Conservation (phyloP, 2,329 filamentous ascomycete species). For the Neonectria sp. region DNA sequence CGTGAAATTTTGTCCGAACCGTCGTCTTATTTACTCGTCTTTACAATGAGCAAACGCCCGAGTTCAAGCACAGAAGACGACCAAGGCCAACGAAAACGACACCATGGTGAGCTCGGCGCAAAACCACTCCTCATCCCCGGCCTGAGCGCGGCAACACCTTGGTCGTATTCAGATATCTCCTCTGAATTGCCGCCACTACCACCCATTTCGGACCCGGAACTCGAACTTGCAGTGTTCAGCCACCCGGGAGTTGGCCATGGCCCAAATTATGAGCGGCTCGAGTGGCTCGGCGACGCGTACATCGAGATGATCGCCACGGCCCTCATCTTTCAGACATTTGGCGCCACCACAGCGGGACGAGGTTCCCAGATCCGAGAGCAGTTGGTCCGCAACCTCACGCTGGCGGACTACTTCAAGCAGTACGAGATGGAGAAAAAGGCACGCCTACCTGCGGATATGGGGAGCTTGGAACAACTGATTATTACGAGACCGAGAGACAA, state of each 20-base stretch:
- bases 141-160: slow-evolving; percentile 54
- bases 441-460: slow-evolving; percentile 65
- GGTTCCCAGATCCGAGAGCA: slow-evolving; percentile 83
- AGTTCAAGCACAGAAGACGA: slow-evolving; percentile 21
- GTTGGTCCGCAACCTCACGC: slow-evolving; percentile 84
- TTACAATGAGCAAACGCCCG: slow-evolving; percentile 35
- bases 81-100: slow-evolving; percentile 37
- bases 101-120: slow-evolving; percentile 27
- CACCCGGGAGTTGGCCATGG: slow-evolving; percentile 67
- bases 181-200: slow-evolving; percentile 71
- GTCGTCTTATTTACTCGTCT: background rate
- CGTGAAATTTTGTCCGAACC: background rate
- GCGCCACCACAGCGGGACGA: slow-evolving; percentile 74
- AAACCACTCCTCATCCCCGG: slow-evolving; percentile 29
- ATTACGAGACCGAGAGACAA: slow-evolving; percentile 58
- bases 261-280: slow-evolving; percentile 81
- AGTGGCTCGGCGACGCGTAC: slow-evolving; percentile 92
- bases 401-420: slow-evolving; percentile 76
- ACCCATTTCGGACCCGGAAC: slow-evolving; percentile 68
- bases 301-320: slow-evolving; percentile 83
- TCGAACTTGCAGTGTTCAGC: slow-evolving; percentile 77
- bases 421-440: slow-evolving; percentile 81
- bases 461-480: slow-evolving; percentile 44
- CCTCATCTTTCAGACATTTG: slow-evolving; percentile 82
- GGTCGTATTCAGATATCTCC: slow-evolving; percentile 66